phyloP scores from a whole-genome alignment of 2,329 filamentous ascomycete species.

The Magnaporthiopsis rhizophila region DNA sequence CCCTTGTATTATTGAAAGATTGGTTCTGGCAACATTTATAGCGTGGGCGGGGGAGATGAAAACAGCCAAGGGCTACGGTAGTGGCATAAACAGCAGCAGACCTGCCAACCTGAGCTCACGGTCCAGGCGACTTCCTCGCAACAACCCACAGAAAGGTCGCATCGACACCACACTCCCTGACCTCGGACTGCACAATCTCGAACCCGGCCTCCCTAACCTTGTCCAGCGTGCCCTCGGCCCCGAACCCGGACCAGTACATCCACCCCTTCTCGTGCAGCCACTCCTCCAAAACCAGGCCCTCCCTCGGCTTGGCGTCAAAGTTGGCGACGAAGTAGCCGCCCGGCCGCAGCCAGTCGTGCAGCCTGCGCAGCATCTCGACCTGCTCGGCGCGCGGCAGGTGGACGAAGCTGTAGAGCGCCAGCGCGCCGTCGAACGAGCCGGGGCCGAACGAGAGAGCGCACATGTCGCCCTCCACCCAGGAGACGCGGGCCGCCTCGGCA shows the following conservation, averaged over 20 bases:
- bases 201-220: constrained; percentile 24
- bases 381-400: constrained; percentile 47
- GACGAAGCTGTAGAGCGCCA: constrained; percentile 46
- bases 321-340: constrained; percentile 43
- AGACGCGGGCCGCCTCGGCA: constrained; percentile 14
- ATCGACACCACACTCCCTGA: constrained; percentile 23
- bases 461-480: constrained; percentile 27
- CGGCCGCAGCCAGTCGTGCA: constrained; percentile 40
- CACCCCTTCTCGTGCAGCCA: constrained; percentile 33
- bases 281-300: constrained; percentile 22
- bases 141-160: constrained; percentile 32
- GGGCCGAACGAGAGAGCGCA: constrained; percentile 20
- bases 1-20: neutral
- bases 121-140: constrained; percentile 19
- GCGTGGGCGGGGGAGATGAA: neutral
- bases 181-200: constrained; percentile 23
- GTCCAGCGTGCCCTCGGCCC: constrained; percentile 23
- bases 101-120: neutral
- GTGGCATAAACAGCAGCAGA: neutral
- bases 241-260: constrained; percentile 37
- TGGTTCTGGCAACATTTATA: neutral
- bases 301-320: constrained; percentile 26
- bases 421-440: constrained; percentile 36
- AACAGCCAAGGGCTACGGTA: too few relatives aligned
- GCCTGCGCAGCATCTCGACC: constrained; percentile 31